phyloP scores from a whole-genome alignment of 1,139 yeast genomes.

The Zygoascus meyerae region DNA sequence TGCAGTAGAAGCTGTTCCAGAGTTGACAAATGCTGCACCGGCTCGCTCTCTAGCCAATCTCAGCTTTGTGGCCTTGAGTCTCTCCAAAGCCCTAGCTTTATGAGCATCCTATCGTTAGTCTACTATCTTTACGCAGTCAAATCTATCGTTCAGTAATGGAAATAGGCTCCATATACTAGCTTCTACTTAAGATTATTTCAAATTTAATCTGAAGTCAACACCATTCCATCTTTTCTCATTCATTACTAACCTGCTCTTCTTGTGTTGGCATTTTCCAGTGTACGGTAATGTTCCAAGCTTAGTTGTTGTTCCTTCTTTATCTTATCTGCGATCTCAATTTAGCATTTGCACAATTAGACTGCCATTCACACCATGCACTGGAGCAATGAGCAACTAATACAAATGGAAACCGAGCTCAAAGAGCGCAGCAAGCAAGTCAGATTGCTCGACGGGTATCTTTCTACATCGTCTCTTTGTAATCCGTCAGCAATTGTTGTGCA shows the following conservation, averaged over 20 bases:
- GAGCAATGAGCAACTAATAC: conserved; percentile 2
- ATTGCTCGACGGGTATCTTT: conserved; percentile 21
- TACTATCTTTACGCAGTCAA: background rate
- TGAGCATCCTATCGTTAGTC: conserved; percentile 44
- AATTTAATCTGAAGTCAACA: background rate
- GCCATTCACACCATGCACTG: conserved; percentile 2
- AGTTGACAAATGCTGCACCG: conserved; percentile 3
- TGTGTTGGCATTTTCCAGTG: background rate
- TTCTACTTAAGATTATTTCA: background rate
- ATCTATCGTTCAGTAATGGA: background rate
- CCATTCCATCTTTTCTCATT: background rate
- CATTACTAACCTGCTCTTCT: conserved; percentile 1
- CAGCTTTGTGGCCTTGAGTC: conserved; percentile 45
- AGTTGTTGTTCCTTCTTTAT: background rate
- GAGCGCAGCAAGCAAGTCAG: conserved; percentile 22
- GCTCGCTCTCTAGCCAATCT: conserved; percentile 22
- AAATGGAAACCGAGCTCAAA: conserved; percentile 5
- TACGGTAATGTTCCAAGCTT: background rate
- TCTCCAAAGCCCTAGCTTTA: conserved; percentile 52
- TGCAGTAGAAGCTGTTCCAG: background rate
- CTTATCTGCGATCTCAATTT: background rate
- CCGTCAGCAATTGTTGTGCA: conserved; percentile 30
- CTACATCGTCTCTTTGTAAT: conserved; percentile 5
- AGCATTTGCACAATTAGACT: background rate
- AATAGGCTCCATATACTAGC: background rate